Conservation (phyloP, 1,284 basidiomycete genomes). For the Ganoderma sinense region DNA sequence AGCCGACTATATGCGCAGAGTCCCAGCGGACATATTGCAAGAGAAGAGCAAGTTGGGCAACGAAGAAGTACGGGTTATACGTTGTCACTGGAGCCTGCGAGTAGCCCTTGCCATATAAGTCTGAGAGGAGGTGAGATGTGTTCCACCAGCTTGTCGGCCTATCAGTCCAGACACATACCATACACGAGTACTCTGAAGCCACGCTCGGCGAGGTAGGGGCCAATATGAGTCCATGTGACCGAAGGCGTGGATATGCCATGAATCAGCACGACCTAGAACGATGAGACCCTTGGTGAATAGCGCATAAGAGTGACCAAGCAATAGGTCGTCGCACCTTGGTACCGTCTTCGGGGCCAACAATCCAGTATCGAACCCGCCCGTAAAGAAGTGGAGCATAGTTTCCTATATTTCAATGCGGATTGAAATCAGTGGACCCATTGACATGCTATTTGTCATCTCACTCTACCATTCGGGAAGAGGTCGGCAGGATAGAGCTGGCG, state of each 20-base stretch:
- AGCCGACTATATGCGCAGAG: constrained; percentile 66
- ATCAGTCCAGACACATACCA: constrained; percentile 46
- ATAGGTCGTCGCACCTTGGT: constrained; percentile 55
- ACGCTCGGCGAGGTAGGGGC: constrained; percentile 60
- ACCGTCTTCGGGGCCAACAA: constrained; percentile 76
- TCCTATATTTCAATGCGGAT: constrained; percentile 23
- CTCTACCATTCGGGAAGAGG: constrained; percentile 36
- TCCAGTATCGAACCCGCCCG: constrained; percentile 68
- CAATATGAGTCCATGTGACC: constrained; percentile 76
- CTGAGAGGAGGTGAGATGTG: constrained; percentile 43
- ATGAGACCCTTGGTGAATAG: neutral
- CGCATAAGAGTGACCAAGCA: neutral
- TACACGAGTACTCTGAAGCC: constrained; percentile 79
- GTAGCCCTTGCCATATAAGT: constrained; percentile 83
- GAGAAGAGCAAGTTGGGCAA: constrained; percentile 77
- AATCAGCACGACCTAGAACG: constrained; percentile 69
- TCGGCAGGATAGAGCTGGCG: constrained; percentile 39
- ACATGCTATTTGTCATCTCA: neutral
- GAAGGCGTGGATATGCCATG: constrained; percentile 78
- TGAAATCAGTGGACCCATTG: neutral
- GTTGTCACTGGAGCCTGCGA: constrained; percentile 73
- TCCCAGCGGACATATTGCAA: constrained; percentile 81
- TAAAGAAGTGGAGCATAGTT: constrained; percentile 37
- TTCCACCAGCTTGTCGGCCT: neutral
- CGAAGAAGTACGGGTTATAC: constrained; percentile 68